Evolutionary conservation across 768 basidiomycete species (phyloP).

Genomic region (Suillus subluteus): DNA sequence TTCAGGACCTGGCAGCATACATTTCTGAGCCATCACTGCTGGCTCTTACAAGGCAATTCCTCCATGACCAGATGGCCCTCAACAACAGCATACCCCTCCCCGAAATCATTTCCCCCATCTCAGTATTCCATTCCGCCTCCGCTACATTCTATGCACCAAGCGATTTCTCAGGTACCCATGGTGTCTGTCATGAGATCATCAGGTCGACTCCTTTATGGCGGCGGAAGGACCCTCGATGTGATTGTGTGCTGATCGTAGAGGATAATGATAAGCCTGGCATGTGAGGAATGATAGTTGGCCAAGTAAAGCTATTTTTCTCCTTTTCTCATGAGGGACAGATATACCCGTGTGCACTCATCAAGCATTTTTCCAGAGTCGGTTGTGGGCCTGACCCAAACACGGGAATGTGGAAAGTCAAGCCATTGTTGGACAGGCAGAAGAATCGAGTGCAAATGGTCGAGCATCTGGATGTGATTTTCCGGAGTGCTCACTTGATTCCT

Average conservation of each 20-base stretch:
- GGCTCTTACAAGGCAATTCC: too few relatives aligned
- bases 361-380: slow-evolving; percentile 30
- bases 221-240: slow-evolving; percentile 9
- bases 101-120: too few relatives aligned
- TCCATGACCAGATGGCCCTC: too few relatives aligned
- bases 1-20: too few relatives aligned
- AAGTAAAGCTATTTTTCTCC: slow-evolving; percentile 33
- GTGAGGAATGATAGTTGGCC: slow-evolving; percentile 24
- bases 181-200: slow-evolving; percentile 21
- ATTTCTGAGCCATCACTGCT: too few relatives aligned
- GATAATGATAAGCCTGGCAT: slow-evolving; percentile 27
- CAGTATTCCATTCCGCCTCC: too few relatives aligned
- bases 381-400: slow-evolving; percentile 26
- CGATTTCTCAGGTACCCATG: not conserved
- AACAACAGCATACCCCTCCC: too few relatives aligned
- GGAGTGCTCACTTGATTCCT: slow-evolving; percentile 36
- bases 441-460: slow-evolving; percentile 25
- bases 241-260: slow-evolving; percentile 26
- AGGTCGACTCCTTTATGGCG: slow-evolving; percentile 21
- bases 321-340: slow-evolving; percentile 20
- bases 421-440: not conserved
- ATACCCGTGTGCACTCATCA: slow-evolving; percentile 34
- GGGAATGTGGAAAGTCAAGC: slow-evolving; percentile 16
- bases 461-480: slow-evolving; percentile 34
- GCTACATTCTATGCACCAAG: too few relatives aligned